A percentile compares a stretch with the other conserved stretches of the same genome.
Evolutionary conservation across 2,329 filamentous ascomycete genomes (phyloP).

Genomic region (Zopfia rhizophila): DNA sequence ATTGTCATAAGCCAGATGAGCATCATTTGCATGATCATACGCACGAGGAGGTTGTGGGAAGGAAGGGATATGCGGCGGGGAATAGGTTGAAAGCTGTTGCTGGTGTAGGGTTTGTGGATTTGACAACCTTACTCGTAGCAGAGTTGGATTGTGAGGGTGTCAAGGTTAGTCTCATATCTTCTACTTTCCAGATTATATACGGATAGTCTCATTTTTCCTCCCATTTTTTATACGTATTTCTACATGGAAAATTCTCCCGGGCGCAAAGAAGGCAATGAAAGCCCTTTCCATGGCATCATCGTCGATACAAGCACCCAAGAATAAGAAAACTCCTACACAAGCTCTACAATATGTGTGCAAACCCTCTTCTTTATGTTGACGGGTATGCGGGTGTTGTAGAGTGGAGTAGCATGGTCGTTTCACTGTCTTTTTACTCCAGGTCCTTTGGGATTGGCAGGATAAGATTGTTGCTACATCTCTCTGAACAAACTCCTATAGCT

Average conservation of each 20-base stretch:
- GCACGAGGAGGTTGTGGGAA: slow-evolving; percentile 39
- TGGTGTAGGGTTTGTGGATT: slow-evolving; percentile 81
- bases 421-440: slow-evolving; percentile 43
- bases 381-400: slow-evolving; percentile 37
- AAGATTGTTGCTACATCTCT: slow-evolving; percentile 42
- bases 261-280: slow-evolving; percentile 67
- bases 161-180: slow-evolving; percentile 52
- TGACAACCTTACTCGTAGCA: slow-evolving; percentile 78
- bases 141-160: slow-evolving; percentile 70
- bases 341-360: slow-evolving; percentile 29
- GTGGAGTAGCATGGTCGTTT: slow-evolving; percentile 44
- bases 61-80: slow-evolving; percentile 82
- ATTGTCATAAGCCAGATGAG: slow-evolving; percentile 89
- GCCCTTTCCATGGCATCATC: slow-evolving; percentile 58
- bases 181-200: slow-evolving; percentile 11
- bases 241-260: slow-evolving; percentile 37
- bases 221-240: neutral
- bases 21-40: slow-evolving; percentile 65
- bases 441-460: slow-evolving; percentile 47
- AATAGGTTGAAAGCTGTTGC: slow-evolving; percentile 74
- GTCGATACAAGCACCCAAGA: slow-evolving; percentile 71
- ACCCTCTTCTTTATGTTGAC: slow-evolving; percentile 44
- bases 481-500: neutral
- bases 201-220: neutral
- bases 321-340: slow-evolving; percentile 44